Evolutionary conservation across 331 rosid genomes (phyloP).

Genomic region (Prunus yedoensis): DNA sequence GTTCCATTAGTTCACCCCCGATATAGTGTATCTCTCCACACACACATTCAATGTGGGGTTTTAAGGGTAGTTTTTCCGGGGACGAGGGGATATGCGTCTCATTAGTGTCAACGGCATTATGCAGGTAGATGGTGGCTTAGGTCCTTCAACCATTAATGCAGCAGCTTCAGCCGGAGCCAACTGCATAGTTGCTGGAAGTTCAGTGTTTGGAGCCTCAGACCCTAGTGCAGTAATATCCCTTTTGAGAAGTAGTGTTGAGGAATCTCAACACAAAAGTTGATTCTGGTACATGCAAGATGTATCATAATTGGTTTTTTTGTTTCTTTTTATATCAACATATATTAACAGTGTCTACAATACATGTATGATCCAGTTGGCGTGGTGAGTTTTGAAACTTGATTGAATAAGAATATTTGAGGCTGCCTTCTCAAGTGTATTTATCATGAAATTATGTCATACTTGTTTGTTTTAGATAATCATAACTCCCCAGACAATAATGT

Average conservation of each 20-base stretch:
- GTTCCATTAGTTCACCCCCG: not conserved
- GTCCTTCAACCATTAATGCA: slow-evolving; percentile 51
- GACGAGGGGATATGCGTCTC: not conserved
- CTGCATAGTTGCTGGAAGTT: slow-evolving; percentile 66
- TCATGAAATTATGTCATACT: not conserved
- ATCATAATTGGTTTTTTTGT: not conserved
- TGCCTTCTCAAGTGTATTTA: slow-evolving; percentile 6
- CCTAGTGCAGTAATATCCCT: slow-evolving; percentile 52
- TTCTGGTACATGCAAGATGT: not conserved
- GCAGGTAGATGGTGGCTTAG: slow-evolving; percentile 68
- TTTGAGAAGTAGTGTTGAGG: slow-evolving; percentile 40
- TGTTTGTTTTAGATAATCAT: too few species aligned
- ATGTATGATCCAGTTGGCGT: not conserved
- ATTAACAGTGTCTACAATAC: not conserved
- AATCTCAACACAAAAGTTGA: slow-evolving; percentile 33
- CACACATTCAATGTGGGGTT: not conserved
- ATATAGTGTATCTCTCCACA: not conserved
- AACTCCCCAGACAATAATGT: not conserved
- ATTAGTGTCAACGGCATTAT: slow-evolving; percentile 1
- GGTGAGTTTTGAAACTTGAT: not conserved
- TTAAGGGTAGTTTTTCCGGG: not conserved
- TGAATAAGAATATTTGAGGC: not conserved
- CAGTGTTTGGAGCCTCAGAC: slow-evolving; percentile 59
- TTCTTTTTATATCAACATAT: not conserved
- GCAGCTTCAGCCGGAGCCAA: slow-evolving; percentile 69